These are phyloP conservation scores for Sugiyamaella neomexicana DNA, from an alignment of 1,139 yeast species.

Conservation along the genomic window DNA sequence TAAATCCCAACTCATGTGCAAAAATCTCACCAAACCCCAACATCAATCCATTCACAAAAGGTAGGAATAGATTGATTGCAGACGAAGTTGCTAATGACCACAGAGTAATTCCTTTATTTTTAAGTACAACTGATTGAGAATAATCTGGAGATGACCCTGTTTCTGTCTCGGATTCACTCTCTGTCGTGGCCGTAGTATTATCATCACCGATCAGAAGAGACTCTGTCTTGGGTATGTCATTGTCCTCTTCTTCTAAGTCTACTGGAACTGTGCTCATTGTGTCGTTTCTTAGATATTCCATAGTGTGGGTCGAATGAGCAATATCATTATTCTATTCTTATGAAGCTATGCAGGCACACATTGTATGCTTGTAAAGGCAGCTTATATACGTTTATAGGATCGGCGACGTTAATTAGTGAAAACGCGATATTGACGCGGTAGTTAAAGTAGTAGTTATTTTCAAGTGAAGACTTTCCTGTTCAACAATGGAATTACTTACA, in stretches of 20 bases:
- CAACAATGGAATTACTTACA: background rate
- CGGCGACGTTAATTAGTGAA: background rate
- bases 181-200: constrained; percentile 11
- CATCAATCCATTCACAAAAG: constrained; percentile 93
- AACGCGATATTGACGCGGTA: constrained; percentile 6
- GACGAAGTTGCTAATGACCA: constrained; percentile 21
- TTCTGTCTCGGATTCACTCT: constrained; percentile 15
- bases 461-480: background rate
- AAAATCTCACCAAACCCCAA: constrained; percentile 93
- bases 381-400: background rate
- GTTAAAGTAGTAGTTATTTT: background rate
- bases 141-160: constrained; percentile 13
- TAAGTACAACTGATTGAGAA: background rate
- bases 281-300: background rate
- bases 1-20: constrained; percentile 90
- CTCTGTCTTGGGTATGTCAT: background rate
- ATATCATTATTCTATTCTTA: too few species aligned
- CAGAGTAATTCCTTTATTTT: constrained; percentile 10
- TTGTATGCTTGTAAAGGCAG: background rate
- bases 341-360: too few species aligned
- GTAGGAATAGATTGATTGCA: constrained; percentile 75
- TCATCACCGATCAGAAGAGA: background rate
- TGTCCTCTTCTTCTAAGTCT: background rate
- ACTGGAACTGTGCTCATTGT: background rate
- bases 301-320: background rate